These are phyloP conservation scores for Pyrenochaeta sp. DNA, from an alignment of 2,329 filamentous ascomycete genomes.

Conservation along the genomic window DNA sequence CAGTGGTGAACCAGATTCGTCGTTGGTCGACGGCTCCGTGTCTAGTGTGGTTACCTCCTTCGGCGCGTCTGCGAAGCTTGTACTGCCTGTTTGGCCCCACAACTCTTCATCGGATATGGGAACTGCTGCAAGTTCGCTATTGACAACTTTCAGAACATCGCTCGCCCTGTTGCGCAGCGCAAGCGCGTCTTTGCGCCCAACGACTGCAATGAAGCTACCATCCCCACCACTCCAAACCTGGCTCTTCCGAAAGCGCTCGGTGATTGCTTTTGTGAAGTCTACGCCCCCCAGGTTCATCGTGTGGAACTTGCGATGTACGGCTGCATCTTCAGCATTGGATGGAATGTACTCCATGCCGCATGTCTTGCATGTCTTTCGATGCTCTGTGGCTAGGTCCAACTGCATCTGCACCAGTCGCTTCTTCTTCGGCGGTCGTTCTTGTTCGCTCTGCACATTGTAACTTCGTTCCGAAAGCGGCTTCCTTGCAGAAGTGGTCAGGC, in stretches of 20 bases:
- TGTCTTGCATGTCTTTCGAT: conserved; percentile 64
- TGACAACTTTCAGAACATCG: conserved; percentile 66
- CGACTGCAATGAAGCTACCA: conserved; percentile 63
- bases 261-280: conserved; percentile 67
- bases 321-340: conserved; percentile 68
- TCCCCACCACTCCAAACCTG: conserved; percentile 59
- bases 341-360: conserved; percentile 75
- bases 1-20: conserved; percentile 33
- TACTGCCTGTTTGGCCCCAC: conserved; percentile 60
- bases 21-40: conserved; percentile 40
- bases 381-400: conserved; percentile 65
- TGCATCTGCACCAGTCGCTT: conserved; percentile 65
- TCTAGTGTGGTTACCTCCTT: conserved; percentile 18
- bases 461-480: conserved; percentile 33
- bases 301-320: conserved; percentile 71
- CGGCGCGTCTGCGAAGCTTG: conserved; percentile 8
- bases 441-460: conserved; percentile 45
- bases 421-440: conserved; percentile 36
- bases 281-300: conserved; percentile 68
- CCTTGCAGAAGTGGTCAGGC: conserved; percentile 18
- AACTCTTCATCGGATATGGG: conserved; percentile 65
- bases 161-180: conserved; percentile 64
- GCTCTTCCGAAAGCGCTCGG: conserved; percentile 60
- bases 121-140: conserved; percentile 68
- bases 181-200: conserved; percentile 63